Percentiles rank a stretch among this genome's conserved stretches.
Evolutionary conservation across 441 rosid species (phyloP).

Genomic region (Theobroma grandiflorum): DNA sequence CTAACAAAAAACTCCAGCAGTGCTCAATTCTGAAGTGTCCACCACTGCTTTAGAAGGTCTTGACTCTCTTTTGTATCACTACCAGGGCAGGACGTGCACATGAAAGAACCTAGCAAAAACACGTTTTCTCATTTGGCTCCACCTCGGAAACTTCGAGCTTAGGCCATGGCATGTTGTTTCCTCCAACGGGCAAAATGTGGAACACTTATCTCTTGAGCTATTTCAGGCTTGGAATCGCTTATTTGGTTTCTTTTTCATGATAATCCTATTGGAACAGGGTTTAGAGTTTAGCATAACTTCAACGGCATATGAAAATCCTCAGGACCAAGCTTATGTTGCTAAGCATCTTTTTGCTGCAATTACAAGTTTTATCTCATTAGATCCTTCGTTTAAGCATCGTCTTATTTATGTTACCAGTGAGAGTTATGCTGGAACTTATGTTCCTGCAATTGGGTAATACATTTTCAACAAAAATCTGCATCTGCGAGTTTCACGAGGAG

Average conservation of each 20-base stretch:
- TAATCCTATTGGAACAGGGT: slow-evolving; percentile 77
- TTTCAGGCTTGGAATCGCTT: slow-evolving; percentile 72
- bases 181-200: slow-evolving; percentile 7
- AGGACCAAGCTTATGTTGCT: slow-evolving; percentile 53
- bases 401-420: slow-evolving; percentile 72
- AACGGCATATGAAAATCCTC: slow-evolving; percentile 54
- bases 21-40: too few relatives aligned
- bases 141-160: too few relatives aligned
- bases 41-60: too few relatives aligned
- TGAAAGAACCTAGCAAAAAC: slow-evolving; percentile 39
- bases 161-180: too few relatives aligned
- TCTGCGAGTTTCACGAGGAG: slow-evolving; percentile 35
- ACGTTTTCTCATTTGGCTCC: too few relatives aligned
- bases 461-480: slow-evolving; percentile 54
- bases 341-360: slow-evolving; percentile 66
- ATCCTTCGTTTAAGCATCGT: slow-evolving; percentile 49
- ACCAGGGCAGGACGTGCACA: neutral
- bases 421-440: slow-evolving; percentile 90
- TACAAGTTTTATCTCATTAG: slow-evolving; percentile 46
- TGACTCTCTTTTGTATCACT: too few relatives aligned
- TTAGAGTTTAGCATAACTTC: slow-evolving; percentile 58
- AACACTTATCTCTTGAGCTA: slow-evolving; percentile 47
- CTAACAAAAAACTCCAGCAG: too few relatives aligned
- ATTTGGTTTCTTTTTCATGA: slow-evolving; percentile 76
- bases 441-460: slow-evolving; percentile 76